Evolutionary conservation across 768 basidiomycete species (phyloP).

Genomic region (Xerocomus potaroensis): DNA sequence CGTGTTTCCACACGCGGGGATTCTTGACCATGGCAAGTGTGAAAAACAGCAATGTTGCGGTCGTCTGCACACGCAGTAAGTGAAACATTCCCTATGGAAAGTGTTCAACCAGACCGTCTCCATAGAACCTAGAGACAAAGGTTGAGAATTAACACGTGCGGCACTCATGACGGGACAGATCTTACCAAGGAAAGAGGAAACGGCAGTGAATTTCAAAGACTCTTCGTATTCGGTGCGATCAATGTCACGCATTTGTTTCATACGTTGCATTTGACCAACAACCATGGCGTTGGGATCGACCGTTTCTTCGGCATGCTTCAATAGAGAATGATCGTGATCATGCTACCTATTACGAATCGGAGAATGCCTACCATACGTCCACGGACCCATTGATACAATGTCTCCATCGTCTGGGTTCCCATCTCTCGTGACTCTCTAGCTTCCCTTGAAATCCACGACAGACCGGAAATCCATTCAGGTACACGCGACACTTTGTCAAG

Average conservation of each 20-base stretch:
- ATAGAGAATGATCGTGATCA: not conserved
- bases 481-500: slow-evolving; percentile 4
- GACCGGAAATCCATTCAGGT: slow-evolving; percentile 38
- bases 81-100: too few species aligned
- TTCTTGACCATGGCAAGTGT: slow-evolving; percentile 1
- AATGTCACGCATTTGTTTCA: slow-evolving; percentile 9
- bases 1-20: not conserved
- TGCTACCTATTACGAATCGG: not conserved
- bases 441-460: slow-evolving; percentile 33
- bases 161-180: not conserved
- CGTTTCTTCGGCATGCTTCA: not conserved
- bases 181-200: slow-evolving; percentile 11
- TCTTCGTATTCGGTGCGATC: not conserved
- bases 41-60: not conserved
- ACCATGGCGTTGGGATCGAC: slow-evolving; percentile 5
- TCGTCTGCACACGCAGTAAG: not conserved
- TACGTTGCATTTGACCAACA: slow-evolving; percentile 11
- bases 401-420: slow-evolving; percentile 5
- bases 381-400: slow-evolving; percentile 25
- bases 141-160: too few species aligned
- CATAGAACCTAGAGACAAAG: too few species aligned
- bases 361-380: slow-evolving; percentile 22
- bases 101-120: not conserved
- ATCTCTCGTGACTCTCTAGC: slow-evolving; percentile 12
- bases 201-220: slow-evolving; percentile 7